Evolutionary conservation across 331 rosid species (phyloP), one percentile per base, ranked within the genome.

Genomic region (Dryas integrifolia): DNA sequence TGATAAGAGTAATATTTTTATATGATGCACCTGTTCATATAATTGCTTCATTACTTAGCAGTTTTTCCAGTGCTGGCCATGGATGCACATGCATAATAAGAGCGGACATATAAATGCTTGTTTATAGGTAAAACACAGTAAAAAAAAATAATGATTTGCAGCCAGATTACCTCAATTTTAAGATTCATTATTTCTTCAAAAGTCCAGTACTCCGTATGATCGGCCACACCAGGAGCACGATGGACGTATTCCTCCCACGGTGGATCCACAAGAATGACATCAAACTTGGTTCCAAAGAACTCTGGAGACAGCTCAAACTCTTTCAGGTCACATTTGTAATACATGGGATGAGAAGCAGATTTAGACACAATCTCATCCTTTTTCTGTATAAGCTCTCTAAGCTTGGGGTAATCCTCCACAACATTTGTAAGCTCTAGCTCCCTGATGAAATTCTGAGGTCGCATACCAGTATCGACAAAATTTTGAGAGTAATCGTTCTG

Each of bases 181-280:
- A 90, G 96, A 79, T 87, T 90, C 97, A 92, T 87, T 77, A 92
- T 92, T 86, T 92, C 97, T 83, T 92, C 98, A 58, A 90, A 92
- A 56, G 97, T 90, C 98, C 97, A 92, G 77, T 87, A 90, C 82
- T 92, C 97, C 72, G 85, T 86, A 76, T 90, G 97, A 76, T 92
- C 97, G 81, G 97, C 96, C 55, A 90, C 98, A 71, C 98, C 97
- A 77, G 98, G 97, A 76, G 98, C 98, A 3, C 96, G 97, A 81
- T 92, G 98, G 66, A 86, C 92, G 70, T 92, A 92, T 76, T 92
- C 98, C 85, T 92, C 98, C 98, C 98, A 92, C 14, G 98, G 98
- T 68, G 97, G 98, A 74, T 92, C 98, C 70, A 90, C 86, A 69
- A 92, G 98, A 82, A 92, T 92, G 62, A 92, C 98, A 70, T 92